Base-by-base conservation (phyloP, 768 basidiomycete species). In the Tricholoma saponaceum region DNA sequence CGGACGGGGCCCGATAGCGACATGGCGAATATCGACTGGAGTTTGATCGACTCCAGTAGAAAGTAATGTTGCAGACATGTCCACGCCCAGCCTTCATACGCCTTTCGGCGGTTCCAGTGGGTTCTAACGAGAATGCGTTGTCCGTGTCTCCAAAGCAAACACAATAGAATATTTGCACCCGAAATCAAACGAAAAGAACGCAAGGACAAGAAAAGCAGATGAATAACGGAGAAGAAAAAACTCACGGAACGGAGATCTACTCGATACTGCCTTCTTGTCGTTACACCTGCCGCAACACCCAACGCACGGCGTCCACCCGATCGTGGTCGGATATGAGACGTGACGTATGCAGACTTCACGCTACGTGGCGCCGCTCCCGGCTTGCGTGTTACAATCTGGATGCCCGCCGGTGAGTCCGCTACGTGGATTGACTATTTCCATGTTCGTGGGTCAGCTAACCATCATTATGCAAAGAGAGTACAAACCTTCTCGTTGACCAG, bases 71-170 rank as follows among this genome's bases (percentile, higher is more conserved):
- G 90, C 90, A 93, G 82, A 89, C 89, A 75, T 90, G 86, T 93
- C 90, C 89, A 93, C 90, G 83, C 90, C 89, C 89, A 81, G 76
- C 89, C 80, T 87, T 92, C 89, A 86, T 86, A 71, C 74, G 75
- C 79, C 78, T 73, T 72, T 67, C 66, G 75, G 80, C 72, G 72
- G 64, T 71, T 90, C 87, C 87, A 83, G 89, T 79, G 87, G 90
- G 90, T 90, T 93, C 90, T 93, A 93, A 86, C 86, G 86, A 83
- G 85, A 86, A 76, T 92, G 90, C 89, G 74, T 77, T 67, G 54
- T 55, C 53, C 62, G 39, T 44, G 52, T 55, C 52, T 28, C 50
- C 30, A 65, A 56, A 60, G 58, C 56, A 58, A 54, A 33, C 35
- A 58, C 32, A 52, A 56, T 58, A 52, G 33, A 52, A 46, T 58